Evolutionary conservation across 2,329 filamentous ascomycete genomes (phyloP).

Genomic region (Phialophora chinensis): DNA sequence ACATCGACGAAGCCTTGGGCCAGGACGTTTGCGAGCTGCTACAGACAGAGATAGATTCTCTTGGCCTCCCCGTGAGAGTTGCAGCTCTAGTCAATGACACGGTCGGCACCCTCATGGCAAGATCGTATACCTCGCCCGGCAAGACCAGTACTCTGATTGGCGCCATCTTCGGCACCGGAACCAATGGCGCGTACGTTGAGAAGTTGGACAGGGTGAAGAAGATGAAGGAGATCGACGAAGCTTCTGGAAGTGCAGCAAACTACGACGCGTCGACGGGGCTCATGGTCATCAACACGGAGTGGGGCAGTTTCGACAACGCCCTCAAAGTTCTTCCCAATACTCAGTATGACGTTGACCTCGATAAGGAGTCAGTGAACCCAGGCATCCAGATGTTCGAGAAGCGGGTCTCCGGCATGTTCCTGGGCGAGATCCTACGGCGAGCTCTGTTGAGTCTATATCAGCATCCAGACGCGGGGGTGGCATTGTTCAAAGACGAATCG

Average conservation of each 20-base stretch:
- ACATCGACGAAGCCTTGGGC: constrained; percentile 91
- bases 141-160: constrained; percentile 88
- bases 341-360: constrained; percentile 78
- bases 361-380: constrained; percentile 82
- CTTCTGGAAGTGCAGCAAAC: constrained; percentile 58
- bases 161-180: constrained; percentile 96
- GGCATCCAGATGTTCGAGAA: constrained; percentile 99
- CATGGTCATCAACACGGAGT: constrained; percentile 98
- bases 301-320: constrained; percentile 97
- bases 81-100: constrained; percentile 97
- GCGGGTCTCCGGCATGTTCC: constrained; percentile 96
- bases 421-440: constrained; percentile 88
- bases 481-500: constrained; percentile 78
- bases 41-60: constrained; percentile 84
- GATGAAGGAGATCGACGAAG: constrained; percentile 61
- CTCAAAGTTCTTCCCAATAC: constrained; percentile 87
- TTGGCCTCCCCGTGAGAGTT: constrained; percentile 89
- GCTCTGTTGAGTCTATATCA: constrained; percentile 69
- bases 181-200: constrained; percentile 96
- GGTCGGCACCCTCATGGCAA: constrained; percentile 95
- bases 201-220: constrained; percentile 87
- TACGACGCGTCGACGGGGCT: constrained; percentile 83
- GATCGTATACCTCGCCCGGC: constrained; percentile 90
- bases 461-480: constrained; percentile 67
- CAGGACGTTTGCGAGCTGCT: constrained; percentile 92